Percentiles rank a stretch among this genome's conserved stretches.
These are phyloP conservation scores for Begonia masoniana DNA, from an alignment of 306 rosid genomes.

Conservation along the genomic window DNA sequence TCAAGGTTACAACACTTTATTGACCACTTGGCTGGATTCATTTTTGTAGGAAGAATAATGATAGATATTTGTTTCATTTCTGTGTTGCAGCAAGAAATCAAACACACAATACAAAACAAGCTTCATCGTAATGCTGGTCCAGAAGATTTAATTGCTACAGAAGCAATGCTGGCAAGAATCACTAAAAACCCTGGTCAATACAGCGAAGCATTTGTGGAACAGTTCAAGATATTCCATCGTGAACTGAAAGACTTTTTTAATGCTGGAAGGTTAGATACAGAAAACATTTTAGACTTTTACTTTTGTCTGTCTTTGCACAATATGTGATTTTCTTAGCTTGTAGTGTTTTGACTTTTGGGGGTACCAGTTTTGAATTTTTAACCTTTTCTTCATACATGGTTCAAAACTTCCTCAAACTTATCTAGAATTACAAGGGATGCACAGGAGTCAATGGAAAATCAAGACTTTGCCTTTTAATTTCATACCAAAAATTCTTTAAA, in stretches of 20 bases:
- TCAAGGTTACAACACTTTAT: constrained; percentile 50
- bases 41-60: constrained; percentile 5
- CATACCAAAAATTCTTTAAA: too few species aligned
- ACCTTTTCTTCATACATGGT: too few species aligned
- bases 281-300: background rate
- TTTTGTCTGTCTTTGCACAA: constrained; percentile 4
- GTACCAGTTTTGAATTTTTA: too few species aligned
- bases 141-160: constrained; percentile 94
- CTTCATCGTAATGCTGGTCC: constrained; percentile 99
- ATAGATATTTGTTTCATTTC: constrained; percentile 10
- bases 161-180: constrained; percentile 88
- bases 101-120: constrained; percentile 97
- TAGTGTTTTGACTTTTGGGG: too few species aligned
- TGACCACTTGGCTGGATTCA: constrained; percentile 9
- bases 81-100: constrained; percentile 63
- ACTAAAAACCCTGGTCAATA: constrained; percentile 72
- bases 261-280: constrained; percentile 82
- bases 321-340: constrained; percentile 3
- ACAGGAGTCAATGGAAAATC: too few species aligned
- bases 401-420: too few species aligned
- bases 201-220: constrained; percentile 69
- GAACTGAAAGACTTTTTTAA: constrained; percentile 98
- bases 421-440: too few species aligned
- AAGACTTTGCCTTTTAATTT: too few species aligned
- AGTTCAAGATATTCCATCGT: constrained; percentile 76